Evolutionary conservation across 2,329 filamentous ascomycete genomes (phyloP).

Genomic region (Phaeosphaeria sp.): DNA sequence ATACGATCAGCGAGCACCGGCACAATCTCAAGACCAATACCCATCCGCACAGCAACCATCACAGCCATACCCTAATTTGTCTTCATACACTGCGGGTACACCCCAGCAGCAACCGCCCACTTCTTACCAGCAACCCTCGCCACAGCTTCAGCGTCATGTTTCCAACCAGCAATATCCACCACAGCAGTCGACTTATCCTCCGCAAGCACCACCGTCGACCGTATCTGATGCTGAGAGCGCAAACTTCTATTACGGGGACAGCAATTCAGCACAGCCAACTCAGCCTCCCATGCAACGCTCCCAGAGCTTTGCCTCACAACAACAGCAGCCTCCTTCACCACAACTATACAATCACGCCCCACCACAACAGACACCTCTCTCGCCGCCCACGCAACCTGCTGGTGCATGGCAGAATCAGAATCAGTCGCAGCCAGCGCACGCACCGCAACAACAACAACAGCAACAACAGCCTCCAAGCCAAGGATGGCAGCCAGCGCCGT

Average conservation of each 20-base stretch:
- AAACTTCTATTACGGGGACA: constrained; percentile 45
- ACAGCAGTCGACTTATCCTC: constrained; percentile 39
- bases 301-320: constrained; percentile 38
- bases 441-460: constrained; percentile 20
- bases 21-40: constrained; percentile 39
- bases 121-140: constrained; percentile 40
- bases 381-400: constrained; percentile 40
- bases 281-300: constrained; percentile 38
- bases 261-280: constrained; percentile 25
- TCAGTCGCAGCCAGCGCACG: constrained; percentile 32
- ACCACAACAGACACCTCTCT: constrained; percentile 37
- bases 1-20: constrained; percentile 44
- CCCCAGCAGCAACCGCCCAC: constrained; percentile 23
- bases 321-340: constrained; percentile 45
- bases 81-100: constrained; percentile 29
- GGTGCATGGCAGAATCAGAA: constrained; percentile 39
- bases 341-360: constrained; percentile 37
- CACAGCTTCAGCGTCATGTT: constrained; percentile 45
- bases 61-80: constrained; percentile 44
- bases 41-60: constrained; percentile 44
- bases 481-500: constrained; percentile 45
- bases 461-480: constrained; percentile 33
- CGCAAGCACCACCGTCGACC: constrained; percentile 42
- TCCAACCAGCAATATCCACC: constrained; percentile 44
- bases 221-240: constrained; percentile 43